Base-by-base conservation (phyloP, 1,284 basidiomycete species). In the Malassezia furfur region DNA sequence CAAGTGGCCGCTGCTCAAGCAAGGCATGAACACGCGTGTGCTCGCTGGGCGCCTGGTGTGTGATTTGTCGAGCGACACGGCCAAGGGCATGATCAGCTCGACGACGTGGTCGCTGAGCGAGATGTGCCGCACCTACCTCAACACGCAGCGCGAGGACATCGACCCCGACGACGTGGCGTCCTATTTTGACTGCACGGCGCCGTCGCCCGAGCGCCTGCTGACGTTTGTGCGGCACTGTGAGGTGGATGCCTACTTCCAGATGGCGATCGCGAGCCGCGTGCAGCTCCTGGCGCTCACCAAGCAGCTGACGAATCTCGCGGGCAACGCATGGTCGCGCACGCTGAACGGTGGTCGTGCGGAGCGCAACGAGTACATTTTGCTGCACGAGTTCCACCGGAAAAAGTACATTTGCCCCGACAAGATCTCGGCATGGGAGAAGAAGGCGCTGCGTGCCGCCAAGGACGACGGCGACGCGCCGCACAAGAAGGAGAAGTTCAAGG, bases 321-420 rank as follows among this genome's bases (percentile, higher is more conserved):
- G 94, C 9, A 98, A 98, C 72, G 85, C 88, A 36, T 98, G 94
- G 93, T 72, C 68, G 48, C 64, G 72, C 57, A 72, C 70, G 31
- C 64, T 74, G 43, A 72, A 70, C 48, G 70, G 72, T 30, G 93
- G 93, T 65, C 88, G 94, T 60, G 91, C 94, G 0, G 91, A 96
- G 73, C 86, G 94, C 35, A 99, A 98, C 77, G 94, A 98, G 77
- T 98, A 93, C 79, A 98, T 99, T 82, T 77, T 98, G 59, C 80
- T 99, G 17, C 94, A 98, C 77, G 91, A 96, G 73, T 99, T 99
- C 78, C 91, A 98, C 74, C 83, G 85, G 8, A 82, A 93, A 49
- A 96, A 96, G 77, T 96, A 91, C 74, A 84, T 98, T 61, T 91
- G 89, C 66, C 94, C 94, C 0, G 93, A 99, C 80, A 98, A 96